Base-by-base conservation (phyloP, 2,329 filamentous ascomycete species). In the Pseudogymnoascus destructans region DNA sequence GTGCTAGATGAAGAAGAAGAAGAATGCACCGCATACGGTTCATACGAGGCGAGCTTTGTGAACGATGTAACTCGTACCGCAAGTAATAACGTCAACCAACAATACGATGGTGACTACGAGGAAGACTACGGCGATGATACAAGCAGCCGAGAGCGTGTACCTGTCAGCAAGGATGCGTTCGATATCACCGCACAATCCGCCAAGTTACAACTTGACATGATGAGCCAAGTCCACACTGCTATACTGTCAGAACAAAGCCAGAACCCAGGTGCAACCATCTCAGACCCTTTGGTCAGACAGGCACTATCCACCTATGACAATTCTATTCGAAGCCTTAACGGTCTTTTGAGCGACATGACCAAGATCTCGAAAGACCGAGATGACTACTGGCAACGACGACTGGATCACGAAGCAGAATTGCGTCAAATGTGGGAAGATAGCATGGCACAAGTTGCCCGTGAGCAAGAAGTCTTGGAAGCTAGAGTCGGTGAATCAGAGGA, bases 401-500 rank as follows among this genome's bases (percentile, higher is more conserved):
- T 98, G 38, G 91, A 95, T 64, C 85, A 90, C 58, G 93, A 98
- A 73, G 85, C 85, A 42, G 89, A 95, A 69, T 86, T 97, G 73
- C 84, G 93, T 35, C 85, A 88, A 60, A 88, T 98, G 82, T 98
- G 93, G 93, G 93, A 98, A 72, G 93, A 98, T 67, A 97, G 91
- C 72, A 96, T 98, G 93, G 90, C 93, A 8, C 85, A 91, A 66
- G 87, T 98, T n/a, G 93, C 91, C 15, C 84, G 83, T 59, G 93
- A 98, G 70, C 93, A 98, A 66, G 93, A 97, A 71, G 81, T 90
- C 57, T 79, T 98, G 1, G 89, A 97, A 69, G 88, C 82, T 33
- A 86, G 85, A 59, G 87, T 96, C 61, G 89, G 88, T 46, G 88
- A 95, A 71, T 88, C 90, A 1, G 92, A 97, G 70, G 81, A 87